Conservation (phyloP, 2,329 filamentous ascomycete species). For the Alternaria triticina region DNA sequence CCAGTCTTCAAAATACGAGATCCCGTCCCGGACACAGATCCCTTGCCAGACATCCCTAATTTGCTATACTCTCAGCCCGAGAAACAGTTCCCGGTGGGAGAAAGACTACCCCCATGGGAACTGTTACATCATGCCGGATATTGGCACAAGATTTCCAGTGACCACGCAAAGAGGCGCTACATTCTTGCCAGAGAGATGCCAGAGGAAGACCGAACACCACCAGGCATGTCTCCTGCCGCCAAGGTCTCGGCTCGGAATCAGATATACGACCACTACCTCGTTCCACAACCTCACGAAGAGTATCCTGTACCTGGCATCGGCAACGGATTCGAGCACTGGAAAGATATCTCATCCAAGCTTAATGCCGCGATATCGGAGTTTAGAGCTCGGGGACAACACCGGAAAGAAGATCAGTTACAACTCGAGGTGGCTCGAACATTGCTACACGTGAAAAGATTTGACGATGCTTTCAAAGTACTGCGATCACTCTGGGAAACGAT, state of each 20-base stretch:
- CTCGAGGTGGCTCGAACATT: conserved; percentile 63
- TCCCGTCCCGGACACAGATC: conserved; percentile 25
- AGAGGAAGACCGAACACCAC: conserved; percentile 63
- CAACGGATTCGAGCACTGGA: conserved; percentile 59
- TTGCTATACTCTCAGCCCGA: conserved; percentile 58
- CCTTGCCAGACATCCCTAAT: conserved; percentile 39
- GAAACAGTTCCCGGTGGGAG: conserved; percentile 56
- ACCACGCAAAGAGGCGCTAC: conserved; percentile 59
- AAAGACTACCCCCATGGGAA: conserved; percentile 64
- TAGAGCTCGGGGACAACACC: conserved; percentile 57
- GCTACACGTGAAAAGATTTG: conserved; percentile 57
- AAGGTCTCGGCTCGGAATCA: conserved; percentile 60
- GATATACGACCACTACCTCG: conserved; percentile 67
- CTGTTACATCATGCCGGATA: conserved; percentile 68
- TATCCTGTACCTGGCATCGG: conserved; percentile 51
- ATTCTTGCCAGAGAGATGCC: conserved; percentile 62
- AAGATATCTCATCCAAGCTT: conserved; percentile 57
- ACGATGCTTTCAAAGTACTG: conserved; percentile 59
- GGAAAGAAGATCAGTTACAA: conserved; percentile 61
- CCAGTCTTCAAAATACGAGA: conserved; percentile 50
- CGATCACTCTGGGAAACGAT: conserved; percentile 61
- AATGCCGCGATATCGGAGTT: conserved; percentile 59
- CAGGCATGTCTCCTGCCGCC: conserved; percentile 62
- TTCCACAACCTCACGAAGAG: conserved; percentile 64
- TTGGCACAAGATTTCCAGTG: conserved; percentile 63